Evolutionary conservation across 148 eudicot genomes (phyloP).

Genomic region (Gaultheria prostrata): DNA sequence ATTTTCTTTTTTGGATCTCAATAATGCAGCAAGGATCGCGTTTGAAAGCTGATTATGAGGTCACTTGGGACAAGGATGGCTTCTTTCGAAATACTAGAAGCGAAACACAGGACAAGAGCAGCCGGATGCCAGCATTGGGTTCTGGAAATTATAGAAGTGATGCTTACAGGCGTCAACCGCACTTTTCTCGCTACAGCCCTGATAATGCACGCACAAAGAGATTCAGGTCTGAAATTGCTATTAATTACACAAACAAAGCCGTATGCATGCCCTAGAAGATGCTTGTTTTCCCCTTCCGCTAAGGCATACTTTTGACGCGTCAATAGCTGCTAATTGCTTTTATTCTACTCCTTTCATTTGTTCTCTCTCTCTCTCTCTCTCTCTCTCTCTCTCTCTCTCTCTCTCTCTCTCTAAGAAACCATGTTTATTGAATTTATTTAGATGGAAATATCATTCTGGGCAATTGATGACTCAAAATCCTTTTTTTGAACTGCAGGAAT

Average conservation of each 20-base stretch:
- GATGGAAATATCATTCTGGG: neutral
- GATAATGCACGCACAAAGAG: conserved; percentile 61
- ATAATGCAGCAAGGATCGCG: conserved; percentile 76
- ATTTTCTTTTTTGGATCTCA: neutral
- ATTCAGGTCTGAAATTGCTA: conserved; percentile 47
- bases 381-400: neutral
- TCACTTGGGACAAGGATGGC: conserved; percentile 74
- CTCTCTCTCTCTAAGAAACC: neutral
- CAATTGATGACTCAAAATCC: neutral
- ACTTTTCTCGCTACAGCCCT: conserved; percentile 48
- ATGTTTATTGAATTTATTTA: neutral
- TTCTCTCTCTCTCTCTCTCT: neutral
- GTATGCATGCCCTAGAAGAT: neutral
- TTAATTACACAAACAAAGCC: conserved; percentile 5
- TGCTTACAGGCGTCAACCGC: conserved; percentile 37
- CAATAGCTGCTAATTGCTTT: neutral
- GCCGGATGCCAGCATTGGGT: conserved; percentile 26
- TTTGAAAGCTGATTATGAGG: conserved; percentile 78
- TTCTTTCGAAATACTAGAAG: conserved; percentile 45
- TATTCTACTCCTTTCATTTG: neutral
- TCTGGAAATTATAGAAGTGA: conserved; percentile 45
- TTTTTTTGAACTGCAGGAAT: conserved; percentile 16
- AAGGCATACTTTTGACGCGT: neutral
- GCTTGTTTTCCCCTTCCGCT: neutral
- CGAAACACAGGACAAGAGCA: conserved; percentile 33